These are phyloP conservation scores for Pinus taeda DNA, from an alignment of 75 land plant genomes.

Conservation along the genomic window DNA sequence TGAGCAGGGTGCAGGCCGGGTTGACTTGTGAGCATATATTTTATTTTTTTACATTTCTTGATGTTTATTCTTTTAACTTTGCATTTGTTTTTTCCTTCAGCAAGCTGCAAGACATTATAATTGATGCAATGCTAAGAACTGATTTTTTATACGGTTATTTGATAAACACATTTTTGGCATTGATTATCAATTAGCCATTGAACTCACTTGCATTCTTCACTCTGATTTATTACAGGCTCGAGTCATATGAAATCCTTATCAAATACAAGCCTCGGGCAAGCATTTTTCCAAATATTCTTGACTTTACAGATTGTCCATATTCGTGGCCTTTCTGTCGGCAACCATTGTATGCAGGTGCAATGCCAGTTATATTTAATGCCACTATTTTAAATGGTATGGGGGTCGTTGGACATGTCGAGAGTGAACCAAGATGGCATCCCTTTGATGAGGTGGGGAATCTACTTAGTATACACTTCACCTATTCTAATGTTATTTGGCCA, in stretches of 20 bases:
- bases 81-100: neutral
- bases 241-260: conserved; percentile 80
- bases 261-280: conserved; percentile 89
- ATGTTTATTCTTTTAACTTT: conserved; percentile 13
- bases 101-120: neutral
- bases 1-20: conserved; percentile 98
- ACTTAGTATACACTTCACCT: conserved; percentile 73
- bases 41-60: conserved; percentile 6
- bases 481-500: conserved; percentile 94
- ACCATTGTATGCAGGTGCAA: conserved; percentile 93
- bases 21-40: conserved; percentile 74
- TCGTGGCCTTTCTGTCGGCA: conserved; percentile 98
- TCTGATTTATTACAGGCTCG: conserved; percentile 49
- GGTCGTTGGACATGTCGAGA: conserved; percentile 80
- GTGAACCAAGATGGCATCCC: conserved; percentile 78
- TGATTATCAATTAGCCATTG: neutral
- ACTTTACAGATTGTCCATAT: conserved; percentile 83
- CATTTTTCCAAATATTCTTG: conserved; percentile 74
- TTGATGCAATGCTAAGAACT: neutral
- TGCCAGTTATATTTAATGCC: conserved; percentile 95
- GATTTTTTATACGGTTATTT: neutral
- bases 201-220: conserved; percentile 5
- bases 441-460: conserved; percentile 65
- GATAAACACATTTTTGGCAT: neutral
- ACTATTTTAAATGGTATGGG: conserved; percentile 99